These are phyloP conservation scores for Kluyveromyces sp. DNA, from an alignment of 1,139 yeast genomes.

Conservation along the genomic window DNA sequence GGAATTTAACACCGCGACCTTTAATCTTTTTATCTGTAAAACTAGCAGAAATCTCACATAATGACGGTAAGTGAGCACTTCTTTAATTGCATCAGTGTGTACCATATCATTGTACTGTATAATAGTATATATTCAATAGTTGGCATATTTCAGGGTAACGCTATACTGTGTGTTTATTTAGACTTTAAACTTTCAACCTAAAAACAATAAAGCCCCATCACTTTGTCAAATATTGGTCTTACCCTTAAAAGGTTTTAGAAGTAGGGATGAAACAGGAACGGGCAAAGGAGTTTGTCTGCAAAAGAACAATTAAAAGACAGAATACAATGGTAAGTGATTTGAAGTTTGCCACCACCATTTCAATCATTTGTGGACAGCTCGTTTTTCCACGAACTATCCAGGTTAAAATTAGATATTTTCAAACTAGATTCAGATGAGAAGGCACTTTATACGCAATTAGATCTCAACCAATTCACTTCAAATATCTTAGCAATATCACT, in stretches of 20 bases:
- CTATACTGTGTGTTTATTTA: not conserved
- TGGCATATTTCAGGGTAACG: constrained; percentile 2
- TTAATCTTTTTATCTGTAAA: not conserved
- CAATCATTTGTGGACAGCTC: constrained; percentile 78
- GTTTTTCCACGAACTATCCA: constrained; percentile 65
- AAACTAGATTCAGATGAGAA: constrained; percentile 27
- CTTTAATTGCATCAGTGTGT: not conserved
- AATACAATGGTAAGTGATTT: constrained; percentile 16
- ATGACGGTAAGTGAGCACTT: not conserved
- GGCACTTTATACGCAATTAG: constrained; percentile 26
- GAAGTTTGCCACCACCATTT: constrained; percentile 44
- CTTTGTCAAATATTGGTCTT: too few relatives aligned
- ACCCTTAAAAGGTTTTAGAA: not conserved
- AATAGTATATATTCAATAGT: not conserved
- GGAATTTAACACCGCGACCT: not conserved
- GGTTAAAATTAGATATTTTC: constrained; percentile 25
- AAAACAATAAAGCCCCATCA: not conserved
- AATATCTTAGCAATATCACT: constrained; percentile 33
- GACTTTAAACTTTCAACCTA: not conserved
- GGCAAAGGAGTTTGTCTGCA: not conserved
- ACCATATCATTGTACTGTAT: not conserved
- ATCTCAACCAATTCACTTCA: constrained; percentile 36
- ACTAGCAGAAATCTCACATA: too few relatives aligned
- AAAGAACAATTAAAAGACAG: too few relatives aligned
- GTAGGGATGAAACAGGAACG: not conserved